Evolutionary conservation across 805 yeast species (phyloP), one percentile per base, ranked within the genome.

Genomic region (Candida ortonii): DNA sequence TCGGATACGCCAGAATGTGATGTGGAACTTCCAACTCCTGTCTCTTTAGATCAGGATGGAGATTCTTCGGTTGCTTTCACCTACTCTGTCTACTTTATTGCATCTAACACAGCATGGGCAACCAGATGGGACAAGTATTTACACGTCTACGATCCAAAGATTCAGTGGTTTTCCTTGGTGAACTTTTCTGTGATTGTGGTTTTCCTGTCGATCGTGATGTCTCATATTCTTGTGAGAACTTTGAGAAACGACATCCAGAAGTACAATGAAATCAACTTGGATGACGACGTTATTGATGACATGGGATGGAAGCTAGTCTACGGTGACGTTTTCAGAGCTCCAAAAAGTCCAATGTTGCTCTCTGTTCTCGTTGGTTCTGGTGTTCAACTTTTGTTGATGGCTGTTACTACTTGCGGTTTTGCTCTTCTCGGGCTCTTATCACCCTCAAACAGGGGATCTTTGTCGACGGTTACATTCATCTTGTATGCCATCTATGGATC

Each of bases 121-220:
- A 90, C 97, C 3, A 80, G 98, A 65, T 93, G 98, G 98, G 98
- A 93, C 61, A 86, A 87, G 61, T 93, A 93, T 58, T 69, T 93
- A 52, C 94, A 86, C 50, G 93, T 84, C 16, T 84, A 80, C 57
- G 95, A 86, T 55, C 94, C 97, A 38, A 82, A 83, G 55, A 84
- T 93, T 49, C 97, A 93, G 65, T 90, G 97, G 97, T 85, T 88
- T 52, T 87, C 97, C 2, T 74, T 93, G 50, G 65, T 88, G 47
- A 88, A 88, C 64, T 87, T 94, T 44, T 78, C 95, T 4, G 59
- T 89, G 36, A 76, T 90, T 50, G 96, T 88, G 6, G 43, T 85
- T 7, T 74, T 84, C 46, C 68, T 93, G 44, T 82, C 93, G 3
- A 65, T 80, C 22, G 76, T 88, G 42, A 85, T 88, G 61, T 78